A percentile compares a stretch with the other conserved stretches of the same genome.
phyloP scores from a whole-genome alignment of 2,329 filamentous ascomycete species.

The Fusarium mangiferae region DNA sequence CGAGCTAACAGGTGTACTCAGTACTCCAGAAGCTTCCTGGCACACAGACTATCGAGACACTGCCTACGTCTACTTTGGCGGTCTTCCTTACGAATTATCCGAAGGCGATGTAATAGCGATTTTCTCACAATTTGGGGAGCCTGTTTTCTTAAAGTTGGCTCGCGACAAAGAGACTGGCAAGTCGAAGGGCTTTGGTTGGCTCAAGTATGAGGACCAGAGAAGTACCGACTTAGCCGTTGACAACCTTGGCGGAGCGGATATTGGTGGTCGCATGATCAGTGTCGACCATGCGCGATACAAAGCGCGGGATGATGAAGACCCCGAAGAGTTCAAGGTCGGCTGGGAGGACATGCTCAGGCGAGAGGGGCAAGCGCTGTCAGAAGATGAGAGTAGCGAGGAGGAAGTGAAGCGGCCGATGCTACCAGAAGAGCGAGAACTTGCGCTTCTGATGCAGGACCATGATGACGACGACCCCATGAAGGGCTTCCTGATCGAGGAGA shows the following conservation, averaged over 20 bases:
- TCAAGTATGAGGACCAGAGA: slow-evolving; percentile 98
- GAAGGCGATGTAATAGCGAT: slow-evolving; percentile 97
- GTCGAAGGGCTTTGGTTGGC: slow-evolving; percentile 91
- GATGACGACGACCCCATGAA: slow-evolving; percentile 99
- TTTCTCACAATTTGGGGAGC: slow-evolving; percentile 97
- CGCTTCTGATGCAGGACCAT: slow-evolving; percentile 78
- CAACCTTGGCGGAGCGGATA: slow-evolving; percentile 87
- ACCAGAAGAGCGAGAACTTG: slow-evolving; percentile 84
- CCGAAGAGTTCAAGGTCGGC: slow-evolving; percentile 67
- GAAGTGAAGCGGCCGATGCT: slow-evolving; percentile 70
- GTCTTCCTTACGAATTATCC: slow-evolving; percentile 88
- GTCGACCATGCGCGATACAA: slow-evolving; percentile 97
- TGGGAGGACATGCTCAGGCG: slow-evolving; percentile 68
- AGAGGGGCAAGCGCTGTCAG: slow-evolving; percentile 57
- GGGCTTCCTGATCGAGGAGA: slow-evolving; percentile 86
- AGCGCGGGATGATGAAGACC: slow-evolving; percentile 80
- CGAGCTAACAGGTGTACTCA: slow-evolving; percentile 50
- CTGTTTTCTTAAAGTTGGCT: slow-evolving; percentile 89
- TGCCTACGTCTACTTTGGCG: slow-evolving; percentile 95
- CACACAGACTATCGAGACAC: slow-evolving; percentile 98
- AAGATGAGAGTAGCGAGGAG: slow-evolving; percentile 59
- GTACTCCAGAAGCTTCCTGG: slow-evolving; percentile 89
- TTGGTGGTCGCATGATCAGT: slow-evolving; percentile 81
- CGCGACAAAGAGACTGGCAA: slow-evolving; percentile 98
- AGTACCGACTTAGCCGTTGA: slow-evolving; percentile 97